Conservation (phyloP, 805 yeast genomes). For the Pichia ethanolica region DNA sequence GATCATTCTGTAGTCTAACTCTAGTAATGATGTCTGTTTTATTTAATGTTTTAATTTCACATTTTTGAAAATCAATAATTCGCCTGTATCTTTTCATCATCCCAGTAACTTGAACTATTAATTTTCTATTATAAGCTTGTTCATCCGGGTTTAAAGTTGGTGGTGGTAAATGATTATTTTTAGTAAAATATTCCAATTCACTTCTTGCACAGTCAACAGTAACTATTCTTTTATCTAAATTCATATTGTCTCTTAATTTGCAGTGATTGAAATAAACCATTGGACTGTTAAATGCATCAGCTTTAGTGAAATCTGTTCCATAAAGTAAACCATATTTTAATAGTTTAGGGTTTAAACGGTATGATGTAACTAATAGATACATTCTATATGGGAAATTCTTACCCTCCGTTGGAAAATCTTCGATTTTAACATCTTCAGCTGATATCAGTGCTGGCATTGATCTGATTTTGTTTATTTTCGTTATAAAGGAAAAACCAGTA, state of each 20-base stretch:
- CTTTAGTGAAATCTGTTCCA: conserved; percentile 21
- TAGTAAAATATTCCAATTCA: conserved; percentile 5
- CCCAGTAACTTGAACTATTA: conserved; percentile 18
- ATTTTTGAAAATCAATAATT: conserved; percentile 17
- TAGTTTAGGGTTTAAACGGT: neutral
- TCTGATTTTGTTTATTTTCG: no score
- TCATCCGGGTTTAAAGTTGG: conserved; percentile 13
- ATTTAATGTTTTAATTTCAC: conserved; percentile 8
- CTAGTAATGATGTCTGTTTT: conserved; percentile 6
- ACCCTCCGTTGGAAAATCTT: conserved; percentile 6
- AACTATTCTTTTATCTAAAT: conserved; percentile 6
- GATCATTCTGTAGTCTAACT: conserved; percentile 9
- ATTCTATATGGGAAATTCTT: neutral
- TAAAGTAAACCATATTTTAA: conserved; percentile 4
- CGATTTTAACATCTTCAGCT: conserved; percentile 3
- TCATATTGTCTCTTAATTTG: conserved; percentile 1
- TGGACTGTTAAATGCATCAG: conserved; percentile 2
- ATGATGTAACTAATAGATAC: conserved; percentile 10
- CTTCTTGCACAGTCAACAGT: conserved; percentile 10
- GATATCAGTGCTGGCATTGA: neutral
- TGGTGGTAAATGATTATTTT: conserved; percentile 1
- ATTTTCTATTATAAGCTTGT: conserved; percentile 9
- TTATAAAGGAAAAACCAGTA: no score
- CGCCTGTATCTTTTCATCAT: conserved; percentile 12
- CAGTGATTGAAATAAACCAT: conserved; percentile 6